phyloP scores from a whole-genome alignment of 2,329 filamentous ascomycete genomes.

The Penicillium brevicompactum region DNA sequence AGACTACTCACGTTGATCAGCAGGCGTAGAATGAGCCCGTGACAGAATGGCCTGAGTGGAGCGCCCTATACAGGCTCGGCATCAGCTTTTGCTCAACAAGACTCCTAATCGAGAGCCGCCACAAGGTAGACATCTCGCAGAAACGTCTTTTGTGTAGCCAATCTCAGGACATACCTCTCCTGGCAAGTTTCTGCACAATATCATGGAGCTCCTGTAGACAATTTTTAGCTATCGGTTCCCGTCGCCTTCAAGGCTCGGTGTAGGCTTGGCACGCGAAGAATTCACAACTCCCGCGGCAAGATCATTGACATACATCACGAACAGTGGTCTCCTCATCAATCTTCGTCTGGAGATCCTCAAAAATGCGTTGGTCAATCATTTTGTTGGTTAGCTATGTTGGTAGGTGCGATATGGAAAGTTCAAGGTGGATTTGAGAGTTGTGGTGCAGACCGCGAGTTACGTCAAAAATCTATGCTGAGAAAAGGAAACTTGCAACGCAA shows the following conservation, averaged over 20 bases:
- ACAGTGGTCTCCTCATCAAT: conserved; percentile 85
- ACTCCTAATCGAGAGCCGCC: neutral
- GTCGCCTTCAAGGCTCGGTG: conserved; percentile 1
- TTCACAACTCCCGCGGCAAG: conserved; percentile 8
- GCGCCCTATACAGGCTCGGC: conserved; percentile 55
- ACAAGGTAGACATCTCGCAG: neutral
- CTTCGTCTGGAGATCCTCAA: conserved; percentile 81
- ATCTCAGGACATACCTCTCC: conserved; percentile 58
- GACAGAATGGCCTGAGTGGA: conserved; percentile 82
- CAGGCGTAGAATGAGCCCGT: conserved; percentile 83
- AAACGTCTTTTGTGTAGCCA: neutral
- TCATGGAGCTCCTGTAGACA: conserved; percentile 69
- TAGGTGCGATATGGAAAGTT: conserved; percentile 7
- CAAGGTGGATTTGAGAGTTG: conserved; percentile 6
- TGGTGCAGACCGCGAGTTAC: conserved; percentile 12
- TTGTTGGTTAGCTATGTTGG: conserved; percentile 24
- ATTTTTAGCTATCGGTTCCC: conserved; percentile 14
- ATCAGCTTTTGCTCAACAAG: conserved; percentile 8
- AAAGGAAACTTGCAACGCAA: neutral
- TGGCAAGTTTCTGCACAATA: conserved; percentile 79
- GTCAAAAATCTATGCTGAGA: conserved; percentile 14
- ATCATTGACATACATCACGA: conserved; percentile 62
- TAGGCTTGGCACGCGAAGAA: conserved; percentile 25
- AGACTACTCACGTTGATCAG: conserved; percentile 56
- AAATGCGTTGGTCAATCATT: conserved; percentile 80